Percentiles rank a stretch among this genome's conserved stretches.
Conservation (phyloP, 225 moss, liverwort and hornwort genomes). For the Bryum argenteum region DNA sequence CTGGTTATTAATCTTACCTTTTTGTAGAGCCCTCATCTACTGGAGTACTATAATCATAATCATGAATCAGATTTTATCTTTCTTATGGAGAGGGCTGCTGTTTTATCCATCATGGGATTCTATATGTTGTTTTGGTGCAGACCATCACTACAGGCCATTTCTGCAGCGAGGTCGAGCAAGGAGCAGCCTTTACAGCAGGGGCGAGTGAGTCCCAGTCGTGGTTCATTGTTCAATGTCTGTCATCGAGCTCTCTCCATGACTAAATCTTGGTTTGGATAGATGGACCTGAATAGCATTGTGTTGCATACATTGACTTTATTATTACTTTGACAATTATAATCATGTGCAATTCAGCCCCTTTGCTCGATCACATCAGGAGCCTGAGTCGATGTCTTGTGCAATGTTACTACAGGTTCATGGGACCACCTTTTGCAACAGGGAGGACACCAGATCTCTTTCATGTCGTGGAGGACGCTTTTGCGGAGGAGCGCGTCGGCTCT, state of each 20-base stretch:
- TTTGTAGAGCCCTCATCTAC: background rate
- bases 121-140: slow-evolving; percentile 33
- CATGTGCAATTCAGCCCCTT: background rate
- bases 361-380: background rate
- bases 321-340: background rate
- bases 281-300: slow-evolving; percentile 2
- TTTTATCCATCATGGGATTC: background rate
- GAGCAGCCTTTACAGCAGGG: slow-evolving; percentile 34
- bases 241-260: slow-evolving; percentile 10
- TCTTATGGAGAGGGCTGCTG: background rate
- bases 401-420: slow-evolving; percentile 40
- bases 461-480: slow-evolving; percentile 43
- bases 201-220: slow-evolving; percentile 33
- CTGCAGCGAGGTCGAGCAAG: slow-evolving; percentile 34
- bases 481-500: slow-evolving; percentile 35
- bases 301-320: slow-evolving; percentile 1
- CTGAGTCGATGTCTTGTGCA: background rate
- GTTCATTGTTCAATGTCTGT: slow-evolving; percentile 19
- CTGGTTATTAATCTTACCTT: background rate
- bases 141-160: slow-evolving; percentile 32
- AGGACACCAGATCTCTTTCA: slow-evolving; percentile 36
- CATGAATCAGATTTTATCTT: background rate
- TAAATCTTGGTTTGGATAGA: slow-evolving; percentile 19
- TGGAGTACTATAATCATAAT: slow-evolving; percentile 3
- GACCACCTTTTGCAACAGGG: slow-evolving; percentile 33